These are phyloP conservation scores for Xylariaceae sp. DNA, from an alignment of 2,329 filamentous ascomycete species.

Conservation along the genomic window DNA sequence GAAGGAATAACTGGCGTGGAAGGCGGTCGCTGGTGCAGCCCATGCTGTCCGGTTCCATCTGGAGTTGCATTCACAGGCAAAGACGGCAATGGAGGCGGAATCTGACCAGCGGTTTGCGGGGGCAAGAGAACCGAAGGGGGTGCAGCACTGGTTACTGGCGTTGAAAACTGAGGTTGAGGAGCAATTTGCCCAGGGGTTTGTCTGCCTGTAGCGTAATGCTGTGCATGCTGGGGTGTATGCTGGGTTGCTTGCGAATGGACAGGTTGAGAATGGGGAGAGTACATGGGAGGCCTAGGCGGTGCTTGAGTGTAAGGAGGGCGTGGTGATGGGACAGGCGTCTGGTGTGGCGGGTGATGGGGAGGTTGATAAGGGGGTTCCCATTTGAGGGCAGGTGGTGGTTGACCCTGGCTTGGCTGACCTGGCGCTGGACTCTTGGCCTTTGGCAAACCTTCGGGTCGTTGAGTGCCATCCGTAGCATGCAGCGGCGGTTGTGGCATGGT, in stretches of 20 bases:
- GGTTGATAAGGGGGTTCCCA: conserved; percentile 40
- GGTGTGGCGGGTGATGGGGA: conserved; percentile 29
- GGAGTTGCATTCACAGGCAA: conserved; percentile 29
- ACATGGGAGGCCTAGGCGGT: conserved; percentile 26
- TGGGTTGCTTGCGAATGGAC: conserved; percentile 20
- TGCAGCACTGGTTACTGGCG: conserved; percentile 28
- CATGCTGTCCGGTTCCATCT: conserved; percentile 28
- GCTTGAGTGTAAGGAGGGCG: conserved; percentile 28
- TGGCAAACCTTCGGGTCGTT: conserved; percentile 31
- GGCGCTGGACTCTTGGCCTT: conserved; percentile 32
- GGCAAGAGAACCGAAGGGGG: conserved; percentile 30
- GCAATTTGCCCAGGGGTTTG: conserved; percentile 24
- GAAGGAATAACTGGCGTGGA: conserved; percentile 25
- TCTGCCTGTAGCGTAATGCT: conserved; percentile 22
- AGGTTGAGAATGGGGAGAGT: conserved; percentile 23
- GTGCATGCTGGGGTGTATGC: conserved; percentile 12
- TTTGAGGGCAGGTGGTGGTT: conserved; percentile 34
- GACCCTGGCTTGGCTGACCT: conserved; percentile 27
- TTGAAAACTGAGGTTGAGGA: conserved; percentile 34
- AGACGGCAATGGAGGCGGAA: conserved; percentile 30
- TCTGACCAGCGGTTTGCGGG: conserved; percentile 30
- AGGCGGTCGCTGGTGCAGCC: conserved; percentile 33
- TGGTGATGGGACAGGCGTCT: conserved; percentile 30
- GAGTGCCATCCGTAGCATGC: conserved; percentile 30
- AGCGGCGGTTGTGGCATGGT: conserved; percentile 26